Evolutionary conservation across 1,139 yeast species (phyloP).

Genomic region (Torulaspora pretoriensis): DNA sequence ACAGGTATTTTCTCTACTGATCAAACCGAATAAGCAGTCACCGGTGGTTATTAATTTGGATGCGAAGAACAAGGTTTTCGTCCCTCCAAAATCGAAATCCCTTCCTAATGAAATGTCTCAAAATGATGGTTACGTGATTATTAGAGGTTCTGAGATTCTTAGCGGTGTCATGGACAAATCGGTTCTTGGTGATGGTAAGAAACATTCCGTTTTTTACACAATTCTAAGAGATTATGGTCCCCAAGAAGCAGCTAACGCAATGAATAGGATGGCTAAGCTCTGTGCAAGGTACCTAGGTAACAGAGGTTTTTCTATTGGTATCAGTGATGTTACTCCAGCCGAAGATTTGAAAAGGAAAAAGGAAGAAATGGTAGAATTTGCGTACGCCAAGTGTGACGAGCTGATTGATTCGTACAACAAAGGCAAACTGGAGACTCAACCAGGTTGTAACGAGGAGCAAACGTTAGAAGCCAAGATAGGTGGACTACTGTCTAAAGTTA

Average conservation of each 20-base stretch:
- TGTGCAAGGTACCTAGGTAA: constrained; percentile 94
- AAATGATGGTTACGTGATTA: constrained; percentile 89
- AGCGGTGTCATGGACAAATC: constrained; percentile 98
- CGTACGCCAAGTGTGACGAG: constrained; percentile 89
- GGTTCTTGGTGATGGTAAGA: constrained; percentile 94
- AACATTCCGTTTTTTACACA: constrained; percentile 93
- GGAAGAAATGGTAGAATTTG: constrained; percentile 85
- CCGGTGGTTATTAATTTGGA: constrained; percentile 86
- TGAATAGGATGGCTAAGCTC: constrained; percentile 97
- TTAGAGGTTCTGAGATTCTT: constrained; percentile 83
- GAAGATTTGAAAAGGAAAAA: constrained; percentile 68
- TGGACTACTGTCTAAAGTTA: constrained; percentile 89
- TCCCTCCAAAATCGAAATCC: constrained; percentile 62
- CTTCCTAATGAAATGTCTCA: constrained; percentile 93
- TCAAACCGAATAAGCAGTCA: constrained; percentile 71
- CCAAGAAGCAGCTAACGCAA: constrained; percentile 88
- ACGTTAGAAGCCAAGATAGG: constrained; percentile 97
- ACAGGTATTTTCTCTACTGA: constrained; percentile 83
- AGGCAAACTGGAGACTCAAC: constrained; percentile 95
- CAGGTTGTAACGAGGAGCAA: constrained; percentile 98
- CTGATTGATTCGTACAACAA: constrained; percentile 72
- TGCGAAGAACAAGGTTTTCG: constrained; percentile 87
- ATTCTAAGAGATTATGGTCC: constrained; percentile 94
- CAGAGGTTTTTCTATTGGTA: constrained; percentile 96
- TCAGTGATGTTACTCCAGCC: constrained; percentile 96